Base-by-base conservation (phyloP, 805 yeast species). In the Diddensiella santjacobensis region DNA sequence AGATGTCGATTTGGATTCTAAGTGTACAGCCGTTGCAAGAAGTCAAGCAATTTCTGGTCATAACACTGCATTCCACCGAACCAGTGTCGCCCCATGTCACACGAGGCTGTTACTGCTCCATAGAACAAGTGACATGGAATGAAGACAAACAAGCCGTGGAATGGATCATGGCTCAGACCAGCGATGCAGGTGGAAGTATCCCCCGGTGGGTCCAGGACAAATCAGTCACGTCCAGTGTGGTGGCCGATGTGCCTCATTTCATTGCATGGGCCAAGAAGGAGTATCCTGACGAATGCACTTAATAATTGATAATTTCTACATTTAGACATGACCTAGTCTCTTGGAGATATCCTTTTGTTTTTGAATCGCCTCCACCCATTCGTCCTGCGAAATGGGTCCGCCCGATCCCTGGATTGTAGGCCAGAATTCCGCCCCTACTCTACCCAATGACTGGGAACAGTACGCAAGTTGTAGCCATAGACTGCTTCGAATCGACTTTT, bases 381-480 rank as follows among this genome's bases (percentile, higher is more conserved):
- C 72, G 3, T 56, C 53, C 22, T 64, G 60, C n/a, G 70, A 65
- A 2, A 63, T 45, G 3, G 48, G 48, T 18, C 45, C 42, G 30
- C 51, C 56, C 4, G 54, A 22, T 1, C 72, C 51, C 30, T 54
- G 59, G 3, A 59, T 48, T 3, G 56, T 30, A 8, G 65, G 63
- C 67, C 86, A 83, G 62, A 87, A 86, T 57, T 84, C 87, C 2
- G 79, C 79, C 11, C 86, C 83, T 18, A 79, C 78, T 53, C 89
- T 71, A 1, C 84, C 81, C 45, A 91, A 71, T 31, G 96, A 83
- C 61, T 84, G 88, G n/a, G 96, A 84, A 55, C 96, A 87, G 67
- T 90, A 91, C 0, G 87, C 81, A 33, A 90, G 67, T 66, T 91
- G 99, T 29, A 91, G 68, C 54, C 90, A 77, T 19, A 89, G 69